Evolutionary conservation across 1,284 basidiomycete genomes (phyloP), one percentile per base, ranked within the genome.

Genomic region (Tilletia setariae): DNA sequence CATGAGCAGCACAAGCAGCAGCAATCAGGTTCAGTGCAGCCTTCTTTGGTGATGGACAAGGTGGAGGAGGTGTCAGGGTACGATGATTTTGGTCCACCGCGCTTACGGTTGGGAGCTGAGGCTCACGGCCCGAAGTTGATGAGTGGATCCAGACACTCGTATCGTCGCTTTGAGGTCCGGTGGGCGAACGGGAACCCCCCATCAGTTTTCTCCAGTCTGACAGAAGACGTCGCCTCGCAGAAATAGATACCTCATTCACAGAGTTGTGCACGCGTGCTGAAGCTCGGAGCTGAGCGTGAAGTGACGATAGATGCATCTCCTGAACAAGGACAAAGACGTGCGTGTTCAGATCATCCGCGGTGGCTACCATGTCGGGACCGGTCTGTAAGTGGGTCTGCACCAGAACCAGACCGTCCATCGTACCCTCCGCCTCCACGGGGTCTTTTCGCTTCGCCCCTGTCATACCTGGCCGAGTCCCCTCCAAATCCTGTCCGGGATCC

Each of bases 21-120:
- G n/a, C 30, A 30, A 40, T 59, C 2, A 40, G 35, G 35, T 11
- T 40, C 4, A 7, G 28, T 3, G 32, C 1, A 2, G 11, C 7
- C 19, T 42, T 56, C 35, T 19, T 67, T 75, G 6, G 42, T 53
- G 43, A 75, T 76, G 51, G 19, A 68, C 23, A 35, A 42, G 3
- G 67, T 73, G 64, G 30, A 63, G 23, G 71, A 77, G 42, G 69
- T 70, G 43, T 61, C 63, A 1, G 76, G 76, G 35, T 73, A 72
- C 43, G 76, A 78, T 30, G 72, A 78, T 61, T 78, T 78, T 66
- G 75, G 76, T 11, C 65, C 71, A 2, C 72, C 71, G 47, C 67
- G 42, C 25, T 49, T 71, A 46, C 28, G 40, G 23, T 40, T 67
- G 21, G 35, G 25, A 30, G 9, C 32, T 15, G 68, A 66, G 15